phyloP scores from a whole-genome alignment of 2,329 filamentous ascomycete species.

The Onygena corvina region DNA sequence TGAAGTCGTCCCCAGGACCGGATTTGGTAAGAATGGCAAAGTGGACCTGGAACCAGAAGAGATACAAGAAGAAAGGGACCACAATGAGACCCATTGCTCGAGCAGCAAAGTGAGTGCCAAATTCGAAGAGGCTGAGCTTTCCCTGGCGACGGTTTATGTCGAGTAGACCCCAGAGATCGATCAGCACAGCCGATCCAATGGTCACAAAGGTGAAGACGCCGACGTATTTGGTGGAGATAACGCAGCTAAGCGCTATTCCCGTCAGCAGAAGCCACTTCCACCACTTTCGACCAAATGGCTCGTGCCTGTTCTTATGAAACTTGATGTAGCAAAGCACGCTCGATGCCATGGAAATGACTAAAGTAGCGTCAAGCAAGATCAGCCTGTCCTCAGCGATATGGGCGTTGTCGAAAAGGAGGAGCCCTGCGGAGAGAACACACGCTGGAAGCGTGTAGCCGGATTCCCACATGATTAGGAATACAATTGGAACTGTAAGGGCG shows the following conservation, averaged over 20 bases:
- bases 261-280: slow-evolving; percentile 99
- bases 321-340: slow-evolving; percentile 89
- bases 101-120: slow-evolving; percentile 80
- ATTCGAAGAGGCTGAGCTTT: slow-evolving; percentile 64
- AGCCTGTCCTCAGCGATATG: slow-evolving; percentile 93
- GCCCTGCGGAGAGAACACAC: slow-evolving; percentile 69
- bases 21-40: slow-evolving; percentile 80
- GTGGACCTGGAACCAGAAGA: slow-evolving; percentile 99
- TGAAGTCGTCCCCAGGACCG: slow-evolving; percentile 94
- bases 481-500: slow-evolving; percentile 81
- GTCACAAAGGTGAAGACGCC: slow-evolving; percentile 94
- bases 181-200: slow-evolving; percentile 82
- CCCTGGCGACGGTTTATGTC: slow-evolving; percentile 77
- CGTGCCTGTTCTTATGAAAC: slow-evolving; percentile 91
- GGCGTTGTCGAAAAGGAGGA: slow-evolving; percentile 92
- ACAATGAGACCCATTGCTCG: slow-evolving; percentile 76
- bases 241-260: slow-evolving; percentile 86
- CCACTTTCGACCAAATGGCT: slow-evolving; percentile 88
- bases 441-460: slow-evolving; percentile 94
- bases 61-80: slow-evolving; percentile 91
- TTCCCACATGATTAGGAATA: slow-evolving; percentile 99
- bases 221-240: slow-evolving; percentile 97
- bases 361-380: slow-evolving; percentile 85
- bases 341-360: slow-evolving; percentile 92
- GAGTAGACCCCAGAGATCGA: slow-evolving; percentile 90